Conservation (phyloP, 2,329 filamentous ascomycete species). For the Colletotrichum lentis region DNA sequence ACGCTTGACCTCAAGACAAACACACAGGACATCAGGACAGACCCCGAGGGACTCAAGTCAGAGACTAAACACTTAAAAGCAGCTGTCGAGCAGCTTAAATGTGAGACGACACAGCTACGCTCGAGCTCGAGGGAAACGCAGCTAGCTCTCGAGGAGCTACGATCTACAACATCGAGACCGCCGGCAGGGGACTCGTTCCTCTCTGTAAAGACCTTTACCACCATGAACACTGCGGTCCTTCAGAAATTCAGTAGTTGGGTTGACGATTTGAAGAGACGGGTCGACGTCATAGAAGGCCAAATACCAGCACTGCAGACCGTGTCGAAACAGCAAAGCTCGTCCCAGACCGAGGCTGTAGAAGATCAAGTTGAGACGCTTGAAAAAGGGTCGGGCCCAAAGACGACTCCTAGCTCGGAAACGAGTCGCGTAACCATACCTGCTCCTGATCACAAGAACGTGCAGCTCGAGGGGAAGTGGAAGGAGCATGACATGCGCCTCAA, state of each 20-base stretch:
- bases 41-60: neutral
- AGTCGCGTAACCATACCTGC: neutral
- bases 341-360: neutral
- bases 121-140: neutral
- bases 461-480: constrained; percentile 12
- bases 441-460: neutral
- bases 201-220: neutral
- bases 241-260: constrained; percentile 9
- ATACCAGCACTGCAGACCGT: neutral
- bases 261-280: constrained; percentile 9
- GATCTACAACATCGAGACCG: neutral
- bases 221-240: constrained; percentile 6
- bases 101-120: neutral
- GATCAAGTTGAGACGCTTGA: neutral
- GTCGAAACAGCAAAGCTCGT: neutral
- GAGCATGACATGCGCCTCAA: constrained; percentile 19
- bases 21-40: too few species aligned
- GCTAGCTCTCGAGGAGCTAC: constrained; percentile 1
- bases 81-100: constrained; percentile 1
- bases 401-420: neutral
- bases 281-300: constrained; percentile 6
- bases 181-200: constrained; percentile 19
- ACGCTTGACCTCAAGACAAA: too few species aligned
- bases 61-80: neutral
- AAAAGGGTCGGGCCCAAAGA: neutral